Conservation (phyloP, 257 asterid genomes). For the Capsicum rhomboideum region DNA sequence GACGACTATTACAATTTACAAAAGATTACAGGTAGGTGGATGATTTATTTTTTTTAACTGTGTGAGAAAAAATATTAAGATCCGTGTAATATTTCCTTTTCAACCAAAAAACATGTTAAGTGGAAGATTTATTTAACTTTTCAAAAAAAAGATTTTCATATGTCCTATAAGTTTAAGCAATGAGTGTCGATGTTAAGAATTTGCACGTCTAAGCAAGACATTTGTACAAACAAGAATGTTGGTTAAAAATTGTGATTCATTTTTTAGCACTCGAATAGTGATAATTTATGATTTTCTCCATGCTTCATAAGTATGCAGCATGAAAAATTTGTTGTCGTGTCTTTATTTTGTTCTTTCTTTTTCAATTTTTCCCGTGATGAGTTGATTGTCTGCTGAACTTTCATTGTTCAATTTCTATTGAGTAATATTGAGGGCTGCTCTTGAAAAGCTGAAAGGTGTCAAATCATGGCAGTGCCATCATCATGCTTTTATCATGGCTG, state of each 20-base stretch:
- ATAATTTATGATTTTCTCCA: background rate
- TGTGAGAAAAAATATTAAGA: too few relatives aligned
- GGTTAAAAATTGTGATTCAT: background rate
- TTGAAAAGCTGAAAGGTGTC: background rate
- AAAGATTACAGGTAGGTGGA: too few relatives aligned
- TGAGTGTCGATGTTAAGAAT: background rate
- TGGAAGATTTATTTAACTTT: too few relatives aligned
- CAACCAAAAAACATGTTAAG: too few relatives aligned
- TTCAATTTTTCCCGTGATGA: background rate
- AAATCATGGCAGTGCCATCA: background rate
- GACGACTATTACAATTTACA: background rate
- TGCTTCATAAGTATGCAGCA: constrained; percentile 29
- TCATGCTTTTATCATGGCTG: background rate
- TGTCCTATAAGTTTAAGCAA: background rate
- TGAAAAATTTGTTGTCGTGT: constrained; percentile 6
- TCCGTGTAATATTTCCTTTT: too few relatives aligned
- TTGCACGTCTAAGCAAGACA: background rate
- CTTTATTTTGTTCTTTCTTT: background rate
- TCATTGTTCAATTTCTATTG: background rate
- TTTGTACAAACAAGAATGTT: constrained; percentile 33
- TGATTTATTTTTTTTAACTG: too few relatives aligned
- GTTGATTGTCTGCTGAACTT: background rate
- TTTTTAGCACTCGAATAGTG: background rate
- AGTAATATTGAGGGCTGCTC: background rate
- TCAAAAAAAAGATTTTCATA: too few relatives aligned